These are phyloP conservation scores for Oryza nivara DNA, from an alignment of 176 grass and related monocot genomes.

Conservation along the genomic window DNA sequence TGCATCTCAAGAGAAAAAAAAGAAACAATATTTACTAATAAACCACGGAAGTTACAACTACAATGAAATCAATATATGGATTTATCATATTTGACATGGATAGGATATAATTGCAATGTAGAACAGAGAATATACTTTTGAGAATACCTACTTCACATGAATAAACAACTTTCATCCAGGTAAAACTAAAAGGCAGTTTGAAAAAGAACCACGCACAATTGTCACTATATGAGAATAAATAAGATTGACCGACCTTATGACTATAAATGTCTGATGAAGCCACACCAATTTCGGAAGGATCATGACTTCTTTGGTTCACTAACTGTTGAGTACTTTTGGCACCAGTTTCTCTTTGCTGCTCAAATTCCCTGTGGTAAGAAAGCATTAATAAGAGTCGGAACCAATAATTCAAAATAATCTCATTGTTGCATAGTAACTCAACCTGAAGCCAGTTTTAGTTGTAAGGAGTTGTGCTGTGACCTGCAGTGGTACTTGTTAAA, in stretches of 20 bases:
- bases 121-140: neutral
- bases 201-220: neutral
- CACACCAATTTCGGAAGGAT: slow-evolving; percentile 57
- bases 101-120: slow-evolving; percentile 24
- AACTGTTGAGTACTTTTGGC: slow-evolving; percentile 67
- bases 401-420: slow-evolving; percentile 23
- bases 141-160: neutral
- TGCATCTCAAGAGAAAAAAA: slow-evolving; percentile 4
- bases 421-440: slow-evolving; percentile 8
- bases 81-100: neutral
- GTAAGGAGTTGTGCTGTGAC: slow-evolving; percentile 89
- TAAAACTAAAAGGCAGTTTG: slow-evolving; percentile 10
- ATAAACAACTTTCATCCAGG: neutral
- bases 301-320: slow-evolving; percentile 69
- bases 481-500: slow-evolving; percentile 58
- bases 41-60: slow-evolving; percentile 15
- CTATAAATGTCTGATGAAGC: slow-evolving; percentile 56
- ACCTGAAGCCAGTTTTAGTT: slow-evolving; percentile 99
- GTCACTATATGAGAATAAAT: slow-evolving; percentile 4
- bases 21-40: slow-evolving; percentile 4
- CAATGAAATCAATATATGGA: neutral
- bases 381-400: slow-evolving; percentile 41
- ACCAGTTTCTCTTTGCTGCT: slow-evolving; percentile 88
- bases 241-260: slow-evolving; percentile 77
- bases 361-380: slow-evolving; percentile 82